Evolutionary conservation across 495 filamentous ascomycete species (phyloP).

Genomic region (Astrothelium subdiscretum): DNA sequence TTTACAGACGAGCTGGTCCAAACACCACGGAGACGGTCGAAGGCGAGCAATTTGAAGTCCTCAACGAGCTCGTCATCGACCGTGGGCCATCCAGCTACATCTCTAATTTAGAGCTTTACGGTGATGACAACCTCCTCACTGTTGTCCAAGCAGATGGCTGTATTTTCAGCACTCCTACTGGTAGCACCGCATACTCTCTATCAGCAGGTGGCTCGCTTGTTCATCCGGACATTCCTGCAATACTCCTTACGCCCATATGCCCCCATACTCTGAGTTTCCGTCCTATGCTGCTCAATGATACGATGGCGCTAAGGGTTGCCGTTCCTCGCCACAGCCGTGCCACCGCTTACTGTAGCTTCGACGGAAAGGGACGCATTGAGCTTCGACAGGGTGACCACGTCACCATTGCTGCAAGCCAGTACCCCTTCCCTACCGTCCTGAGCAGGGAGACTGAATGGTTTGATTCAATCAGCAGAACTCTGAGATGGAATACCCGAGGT

Average conservation of each 20-base stretch:
- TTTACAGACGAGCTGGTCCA: slow-evolving; percentile 45
- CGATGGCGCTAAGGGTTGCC: slow-evolving; percentile 74
- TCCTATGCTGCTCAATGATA: slow-evolving; percentile 97
- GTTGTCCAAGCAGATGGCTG: slow-evolving; percentile 93
- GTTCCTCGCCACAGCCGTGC: slow-evolving; percentile 76
- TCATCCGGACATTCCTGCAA: slow-evolving; percentile 93
- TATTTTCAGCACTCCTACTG: slow-evolving; percentile 93
- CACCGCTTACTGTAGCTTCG: slow-evolving; percentile 90
- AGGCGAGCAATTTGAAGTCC: slow-evolving; percentile 78
- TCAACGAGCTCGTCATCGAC: slow-evolving; percentile 97
- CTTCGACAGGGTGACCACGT: slow-evolving; percentile 86
- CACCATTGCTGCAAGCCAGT: slow-evolving; percentile 84
- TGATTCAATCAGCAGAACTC: slow-evolving; percentile 75
- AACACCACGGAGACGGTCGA: slow-evolving; percentile 15
- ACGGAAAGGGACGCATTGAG: slow-evolving; percentile 90
- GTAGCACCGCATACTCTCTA: slow-evolving; percentile 83
- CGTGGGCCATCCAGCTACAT: slow-evolving; percentile 93
- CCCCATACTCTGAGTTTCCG: slow-evolving; percentile 94
- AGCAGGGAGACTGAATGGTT: slow-evolving; percentile 76
- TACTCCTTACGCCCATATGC: slow-evolving; percentile 94
- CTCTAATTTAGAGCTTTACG: slow-evolving; percentile 89
- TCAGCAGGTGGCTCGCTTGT: slow-evolving; percentile 92
- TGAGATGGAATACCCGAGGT: slow-evolving; percentile 85
- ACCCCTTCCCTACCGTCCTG: slow-evolving; percentile 90
- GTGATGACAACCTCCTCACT: slow-evolving; percentile 83